These are phyloP conservation scores for Ophiocordyceps camponoti-rufipedis DNA, from an alignment of 2,329 filamentous ascomycete species.

Conservation along the genomic window DNA sequence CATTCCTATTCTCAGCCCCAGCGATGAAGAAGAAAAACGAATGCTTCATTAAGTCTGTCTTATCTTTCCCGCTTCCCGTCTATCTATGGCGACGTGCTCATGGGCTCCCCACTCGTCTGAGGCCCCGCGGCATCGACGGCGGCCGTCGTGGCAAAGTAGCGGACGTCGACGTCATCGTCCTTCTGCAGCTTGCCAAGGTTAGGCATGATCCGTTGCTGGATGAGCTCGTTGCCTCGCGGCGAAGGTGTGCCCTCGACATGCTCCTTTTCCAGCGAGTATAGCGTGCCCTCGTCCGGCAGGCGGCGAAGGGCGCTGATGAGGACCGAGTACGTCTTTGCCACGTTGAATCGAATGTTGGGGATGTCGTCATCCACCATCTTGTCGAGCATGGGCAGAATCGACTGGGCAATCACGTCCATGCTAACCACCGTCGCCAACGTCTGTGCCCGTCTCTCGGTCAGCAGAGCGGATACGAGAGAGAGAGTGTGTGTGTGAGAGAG, in stretches of 20 bases:
- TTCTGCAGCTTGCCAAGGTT: constrained; percentile 90
- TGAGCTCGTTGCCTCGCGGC: constrained; percentile 57
- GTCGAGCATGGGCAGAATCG: constrained; percentile 89
- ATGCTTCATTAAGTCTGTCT: constrained; percentile 26
- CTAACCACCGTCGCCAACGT: constrained; percentile 87
- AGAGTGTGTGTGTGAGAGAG: no score
- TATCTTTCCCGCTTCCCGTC: constrained; percentile 5
- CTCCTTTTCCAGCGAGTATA: constrained; percentile 70
- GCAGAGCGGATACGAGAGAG: no score
- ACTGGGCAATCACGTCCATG: constrained; percentile 79
- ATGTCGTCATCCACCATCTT: constrained; percentile 89
- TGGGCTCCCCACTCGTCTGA: constrained; percentile 33
- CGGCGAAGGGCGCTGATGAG: constrained; percentile 84
- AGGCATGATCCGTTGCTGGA: constrained; percentile 71
- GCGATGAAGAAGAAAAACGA: constrained; percentile 7
- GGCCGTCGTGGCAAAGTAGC: constrained; percentile 91
- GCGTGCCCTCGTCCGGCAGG: constrained; percentile 72
- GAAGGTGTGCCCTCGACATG: constrained; percentile 45
- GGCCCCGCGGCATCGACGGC: constrained; percentile 37
- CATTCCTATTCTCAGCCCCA: not conserved
- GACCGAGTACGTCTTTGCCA: constrained; percentile 89
- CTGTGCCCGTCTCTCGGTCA: constrained; percentile 24
- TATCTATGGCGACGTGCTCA: constrained; percentile 48
- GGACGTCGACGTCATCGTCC: constrained; percentile 94
- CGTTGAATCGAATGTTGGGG: constrained; percentile 98